Base-by-base conservation (phyloP, 371 early-diverging fungal genomes). In the Entomophthora muscae region DNA sequence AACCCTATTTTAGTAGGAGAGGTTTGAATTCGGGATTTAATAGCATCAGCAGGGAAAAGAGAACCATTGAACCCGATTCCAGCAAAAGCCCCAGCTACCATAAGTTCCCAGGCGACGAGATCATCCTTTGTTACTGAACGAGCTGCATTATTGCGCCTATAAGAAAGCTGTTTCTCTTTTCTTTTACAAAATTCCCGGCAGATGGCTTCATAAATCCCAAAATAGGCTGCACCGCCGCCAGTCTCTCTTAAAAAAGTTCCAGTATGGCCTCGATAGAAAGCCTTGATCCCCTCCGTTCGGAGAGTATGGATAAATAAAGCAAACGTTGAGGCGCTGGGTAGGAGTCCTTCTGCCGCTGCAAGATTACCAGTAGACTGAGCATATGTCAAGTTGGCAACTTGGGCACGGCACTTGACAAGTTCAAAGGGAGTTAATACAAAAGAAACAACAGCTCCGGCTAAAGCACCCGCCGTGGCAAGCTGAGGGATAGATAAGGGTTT, bases 211-310 rank as follows among this genome's bases (percentile, higher is more conserved):
- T 97, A 97, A 3, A 86, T 77, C 64, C 96, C 95, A 69, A 97
- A 97, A 95, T 96, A 97, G 17, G 86, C 89, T 0, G 85, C 92
- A 24, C 93, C 93, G 52, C 98, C 98, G n/a, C 88, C 83, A 1
- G 84, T 73, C 69, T 95, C 98, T 52, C 95, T 80, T 27, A 93
- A 73, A 32, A 93, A 72, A 0, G 96, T 97, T 0, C 89, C 91
- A 3, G 86, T 65, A 68, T 89, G 90, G 0, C 98, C 98, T 65
- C 83, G 81, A 70, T 93, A 97, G 57, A 95, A 80, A 0, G 93
- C 95, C 0, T 68, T 61, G 5, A 90, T 27, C 0, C 95, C 94
- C 63, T 91, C 73, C 3, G 81, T 73, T 67, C 72, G 69, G 54
- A 87, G 63, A n/a, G 85, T 82, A 56, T 83, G 78, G 10, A 67